Percentiles rank a stretch among this genome's conserved stretches.
Conservation (phyloP, 1,284 basidiomycete genomes). For the Microbotryum silenes-acaulis region DNA sequence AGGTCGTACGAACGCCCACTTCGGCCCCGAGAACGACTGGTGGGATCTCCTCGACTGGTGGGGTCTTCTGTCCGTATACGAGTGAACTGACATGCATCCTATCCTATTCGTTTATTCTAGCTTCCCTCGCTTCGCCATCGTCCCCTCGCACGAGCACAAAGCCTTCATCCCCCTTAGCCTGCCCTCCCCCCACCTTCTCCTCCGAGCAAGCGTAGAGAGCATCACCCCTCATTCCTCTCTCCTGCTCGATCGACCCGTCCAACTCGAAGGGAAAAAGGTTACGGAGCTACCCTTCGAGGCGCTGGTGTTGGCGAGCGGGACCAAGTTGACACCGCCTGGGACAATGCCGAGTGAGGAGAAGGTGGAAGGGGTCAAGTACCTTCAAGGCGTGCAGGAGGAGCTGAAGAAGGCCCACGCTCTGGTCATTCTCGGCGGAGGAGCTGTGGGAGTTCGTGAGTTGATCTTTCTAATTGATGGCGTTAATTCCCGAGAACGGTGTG, state of each 20-base stretch:
- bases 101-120: not conserved
- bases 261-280: slow-evolving; percentile 9
- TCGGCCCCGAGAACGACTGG: not conserved
- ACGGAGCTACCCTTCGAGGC: slow-evolving; percentile 39
- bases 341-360: slow-evolving; percentile 31
- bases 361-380: slow-evolving; percentile 36
- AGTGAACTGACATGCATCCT: not conserved
- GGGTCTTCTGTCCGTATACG: no score
- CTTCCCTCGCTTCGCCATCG: slow-evolving; percentile 20
- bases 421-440: slow-evolving; percentile 46
- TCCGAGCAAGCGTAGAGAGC: slow-evolving; percentile 11
- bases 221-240: slow-evolving; percentile 4
- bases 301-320: slow-evolving; percentile 41
- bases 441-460: slow-evolving; percentile 40
- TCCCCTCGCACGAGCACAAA: slow-evolving; percentile 19
- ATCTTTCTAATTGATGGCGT: not conserved
- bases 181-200: slow-evolving; percentile 15
- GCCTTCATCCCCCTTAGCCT: slow-evolving; percentile 33
- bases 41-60: not conserved
- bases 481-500: no score
- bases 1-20: not conserved
- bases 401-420: slow-evolving; percentile 40
- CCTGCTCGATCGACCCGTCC: slow-evolving; percentile 12
- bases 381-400: slow-evolving; percentile 33
- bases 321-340: slow-evolving; percentile 35